Evolutionary conservation across 2,329 filamentous ascomycete genomes (phyloP).

Genomic region (Penicillium crustosum): DNA sequence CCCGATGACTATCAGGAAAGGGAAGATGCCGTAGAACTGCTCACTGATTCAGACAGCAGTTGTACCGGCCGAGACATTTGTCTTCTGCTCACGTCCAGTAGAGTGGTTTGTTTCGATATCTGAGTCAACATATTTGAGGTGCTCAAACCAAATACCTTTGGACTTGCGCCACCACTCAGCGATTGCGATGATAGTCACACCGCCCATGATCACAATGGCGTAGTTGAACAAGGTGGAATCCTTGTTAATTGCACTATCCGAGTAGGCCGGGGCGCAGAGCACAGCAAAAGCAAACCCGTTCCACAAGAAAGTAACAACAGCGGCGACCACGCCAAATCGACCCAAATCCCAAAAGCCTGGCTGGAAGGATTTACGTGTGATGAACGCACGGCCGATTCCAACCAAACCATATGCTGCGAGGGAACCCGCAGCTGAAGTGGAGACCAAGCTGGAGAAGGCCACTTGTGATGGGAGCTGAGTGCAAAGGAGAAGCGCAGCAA

Average conservation of each 20-base stretch:
- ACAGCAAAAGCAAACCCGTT: conserved; percentile 50
- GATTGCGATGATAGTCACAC: conserved; percentile 34
- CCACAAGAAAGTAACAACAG: conserved; percentile 47
- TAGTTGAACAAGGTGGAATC: conserved; percentile 30
- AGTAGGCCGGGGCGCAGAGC: conserved; percentile 44
- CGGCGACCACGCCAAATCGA: conserved; percentile 43
- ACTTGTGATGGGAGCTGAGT: conserved; percentile 54
- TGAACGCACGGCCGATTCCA: conserved; percentile 44
- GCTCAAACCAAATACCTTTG: conserved; percentile 21
- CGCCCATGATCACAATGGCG: conserved; percentile 48
- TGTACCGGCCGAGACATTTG: not conserved
- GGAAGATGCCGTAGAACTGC: not conserved
- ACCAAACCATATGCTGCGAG: conserved; percentile 49
- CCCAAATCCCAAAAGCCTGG: conserved; percentile 48
- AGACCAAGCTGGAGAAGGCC: conserved; percentile 50
- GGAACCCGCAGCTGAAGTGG: conserved; percentile 48
- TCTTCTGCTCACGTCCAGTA: conserved; percentile 2
- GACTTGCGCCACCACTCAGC: conserved; percentile 28
- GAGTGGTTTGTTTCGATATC: conserved; percentile 12
- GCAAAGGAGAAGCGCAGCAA: conserved; percentile 54
- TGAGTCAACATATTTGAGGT: conserved; percentile 16
- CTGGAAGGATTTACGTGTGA: conserved; percentile 46
- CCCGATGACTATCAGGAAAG: not conserved
- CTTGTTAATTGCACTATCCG: conserved; percentile 20
- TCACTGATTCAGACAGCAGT: conserved; percentile 6